Conservation (phyloP, 768 basidiomycete species). For the Lactarius akahatsu region DNA sequence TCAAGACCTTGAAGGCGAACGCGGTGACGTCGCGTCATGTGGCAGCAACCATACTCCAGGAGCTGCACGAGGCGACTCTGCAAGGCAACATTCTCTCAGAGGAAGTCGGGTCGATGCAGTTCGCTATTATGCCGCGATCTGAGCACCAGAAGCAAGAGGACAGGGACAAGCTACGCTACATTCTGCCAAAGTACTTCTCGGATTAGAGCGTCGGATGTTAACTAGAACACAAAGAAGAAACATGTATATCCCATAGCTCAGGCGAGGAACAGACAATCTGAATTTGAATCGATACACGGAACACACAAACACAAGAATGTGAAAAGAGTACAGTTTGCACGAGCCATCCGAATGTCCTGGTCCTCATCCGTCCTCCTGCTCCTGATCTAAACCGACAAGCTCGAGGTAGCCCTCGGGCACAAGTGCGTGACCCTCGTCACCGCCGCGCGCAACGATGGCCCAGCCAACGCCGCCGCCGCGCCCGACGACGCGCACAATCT, state of each 20-base stretch:
- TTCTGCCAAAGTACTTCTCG: constrained; percentile 76
- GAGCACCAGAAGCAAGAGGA: constrained; percentile 57
- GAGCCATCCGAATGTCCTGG: not conserved
- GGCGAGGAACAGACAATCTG: not conserved
- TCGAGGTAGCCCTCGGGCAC: constrained; percentile 81
- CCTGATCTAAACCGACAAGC: constrained; percentile 43
- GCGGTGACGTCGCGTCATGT: constrained; percentile 83
- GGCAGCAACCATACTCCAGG: constrained; percentile 65
- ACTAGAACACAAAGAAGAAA: not conserved
- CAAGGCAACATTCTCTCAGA: constrained; percentile 59
- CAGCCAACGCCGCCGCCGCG: constrained; percentile 78
- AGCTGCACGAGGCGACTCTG: constrained; percentile 58
- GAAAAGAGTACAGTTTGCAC: constrained; percentile 8
- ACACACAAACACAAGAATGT: not conserved
- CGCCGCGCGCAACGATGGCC: constrained; percentile 63
- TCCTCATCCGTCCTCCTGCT: constrained; percentile 23
- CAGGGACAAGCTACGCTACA: constrained; percentile 64
- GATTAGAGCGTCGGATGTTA: constrained; percentile 13
- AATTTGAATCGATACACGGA: constrained; percentile 11
- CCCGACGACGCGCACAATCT: constrained; percentile 70
- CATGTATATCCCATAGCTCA: not conserved
- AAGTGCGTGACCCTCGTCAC: constrained; percentile 56
- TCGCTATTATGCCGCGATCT: constrained; percentile 75
- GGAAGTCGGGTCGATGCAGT: constrained; percentile 81
- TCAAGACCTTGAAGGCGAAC: constrained; percentile 84